Base-by-base conservation (phyloP, 805 yeast species). In the Priceomyces carsonii region DNA sequence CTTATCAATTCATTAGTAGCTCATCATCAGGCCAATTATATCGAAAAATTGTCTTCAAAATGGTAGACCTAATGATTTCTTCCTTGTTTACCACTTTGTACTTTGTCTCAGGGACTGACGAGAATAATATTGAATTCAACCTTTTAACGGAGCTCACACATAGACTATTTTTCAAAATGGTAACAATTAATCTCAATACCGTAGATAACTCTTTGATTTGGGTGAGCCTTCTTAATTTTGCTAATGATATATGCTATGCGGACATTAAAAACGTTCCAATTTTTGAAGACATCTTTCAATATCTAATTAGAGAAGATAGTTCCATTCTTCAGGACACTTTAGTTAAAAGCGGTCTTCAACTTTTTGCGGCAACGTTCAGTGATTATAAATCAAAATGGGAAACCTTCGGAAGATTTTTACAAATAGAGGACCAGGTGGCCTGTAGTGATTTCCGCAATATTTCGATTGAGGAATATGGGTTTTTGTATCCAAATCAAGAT, bases 241-340 rank as follows among this genome's bases (percentile, higher is more conserved):
- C 60, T 4, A 58, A 58, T 25, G 66, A 61, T 32, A 36, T 52
- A 1, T 61, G 67, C 36, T 57, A 54, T 33, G 40, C 55, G 8
- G 61, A 61, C 32, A 33, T 61, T 12, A 29, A 50, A 16, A 43
- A 39, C 16, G 50, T 52, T 15, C 36, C 45, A 2, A 28, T 43
- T 0, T 55, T 61, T 30, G 43, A 43, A 8, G 36, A 40, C 8
- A 32, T 59, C 8, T 49, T 61, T 29, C 45, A 45, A 7, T 31
- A 39, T 9, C 36, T 59, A 17, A 35, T 54, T 10, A 16, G 18
- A 18, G 27, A 27, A 18, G 36, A 48, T 25, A 25, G 20, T 3
- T 22, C 17, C 7, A 30, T 33, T 3, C 27, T 43, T 16, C 31
- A 48, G 12, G 42, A 49, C 20, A 45, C 47, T 7, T 45, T 61